A percentile compares a stretch with the other conserved stretches of the same genome.
These are phyloP conservation scores for Mesotaenium endlicherianum DNA, from an alignment of 139 green algal species.

Conservation along the genomic window DNA sequence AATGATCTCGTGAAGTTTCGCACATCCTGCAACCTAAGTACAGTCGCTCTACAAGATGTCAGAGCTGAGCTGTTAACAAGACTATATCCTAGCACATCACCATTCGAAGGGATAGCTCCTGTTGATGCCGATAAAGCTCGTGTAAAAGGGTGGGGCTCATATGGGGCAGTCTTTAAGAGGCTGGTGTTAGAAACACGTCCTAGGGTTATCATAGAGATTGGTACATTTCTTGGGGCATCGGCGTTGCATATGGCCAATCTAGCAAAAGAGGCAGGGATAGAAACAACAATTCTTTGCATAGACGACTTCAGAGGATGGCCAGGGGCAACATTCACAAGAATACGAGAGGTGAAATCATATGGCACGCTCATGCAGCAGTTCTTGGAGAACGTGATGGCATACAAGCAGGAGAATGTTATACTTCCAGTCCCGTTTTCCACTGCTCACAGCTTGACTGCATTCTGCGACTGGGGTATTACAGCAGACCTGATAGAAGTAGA, in stretches of 20 bases:
- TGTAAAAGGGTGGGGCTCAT: conserved; percentile 28
- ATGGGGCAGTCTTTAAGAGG: conserved; percentile 8
- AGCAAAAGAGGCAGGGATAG: conserved; percentile 2
- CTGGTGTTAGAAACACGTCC: conserved; percentile 13
- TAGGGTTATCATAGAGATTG: conserved; percentile 10
- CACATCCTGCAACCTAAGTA: no score
- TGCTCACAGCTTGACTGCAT: not conserved
- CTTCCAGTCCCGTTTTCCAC: conserved; percentile 20
- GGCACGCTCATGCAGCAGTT: conserved; percentile 22
- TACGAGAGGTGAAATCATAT: not conserved
- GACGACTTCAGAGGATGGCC: conserved; percentile 39
- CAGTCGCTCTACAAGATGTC: no score
- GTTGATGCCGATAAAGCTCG: no score
- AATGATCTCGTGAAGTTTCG: no score
- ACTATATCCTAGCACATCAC: no score
- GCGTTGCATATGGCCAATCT: conserved; percentile 16
- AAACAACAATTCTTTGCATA: conserved; percentile 13
- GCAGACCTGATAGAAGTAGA: conserved; percentile 41
- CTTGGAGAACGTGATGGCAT: conserved; percentile 20
- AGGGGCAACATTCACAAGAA: not conserved
- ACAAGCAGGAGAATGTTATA: not conserved
- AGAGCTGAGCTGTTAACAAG: no score
- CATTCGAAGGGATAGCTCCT: no score
- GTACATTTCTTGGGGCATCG: conserved; percentile 28
- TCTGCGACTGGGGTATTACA: conserved; percentile 5